A percentile compares a stretch with the other conserved stretches of the same genome.
phyloP scores from a whole-genome alignment of 1,139 yeast genomes.

The Hyphopichia buzzinii region DNA sequence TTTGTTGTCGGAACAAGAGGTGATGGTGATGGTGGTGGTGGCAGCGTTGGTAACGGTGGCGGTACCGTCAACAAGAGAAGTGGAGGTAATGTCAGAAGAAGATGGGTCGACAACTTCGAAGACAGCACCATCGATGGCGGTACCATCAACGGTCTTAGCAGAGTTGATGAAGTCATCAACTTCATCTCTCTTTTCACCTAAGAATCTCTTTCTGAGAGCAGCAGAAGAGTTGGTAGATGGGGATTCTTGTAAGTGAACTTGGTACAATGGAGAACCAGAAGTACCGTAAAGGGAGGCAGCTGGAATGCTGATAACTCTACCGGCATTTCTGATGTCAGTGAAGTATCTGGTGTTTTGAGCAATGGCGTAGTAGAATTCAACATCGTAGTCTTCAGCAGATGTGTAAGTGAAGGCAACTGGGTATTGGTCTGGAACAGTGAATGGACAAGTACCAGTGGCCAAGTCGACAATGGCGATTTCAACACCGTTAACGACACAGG shows the following conservation, averaged over 20 bases:
- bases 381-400: slow-evolving; percentile 32
- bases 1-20: slow-evolving; percentile 25
- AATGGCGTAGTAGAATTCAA: slow-evolving; percentile 36
- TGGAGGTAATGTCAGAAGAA: slow-evolving; percentile 12
- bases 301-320: slow-evolving; percentile 33
- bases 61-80: slow-evolving; percentile 5
- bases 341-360: slow-evolving; percentile 24
- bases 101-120: slow-evolving; percentile 25
- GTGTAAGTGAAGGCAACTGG: slow-evolving; percentile 27
- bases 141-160: slow-evolving; percentile 30
- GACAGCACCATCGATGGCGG: slow-evolving; percentile 13
- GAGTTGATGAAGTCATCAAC: slow-evolving; percentile 29
- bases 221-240: slow-evolving; percentile 42
- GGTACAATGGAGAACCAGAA: slow-evolving; percentile 26
- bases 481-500: slow-evolving; percentile 36
- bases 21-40: slow-evolving; percentile 19
- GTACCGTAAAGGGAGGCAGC: slow-evolving; percentile 27
- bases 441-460: slow-evolving; percentile 42
- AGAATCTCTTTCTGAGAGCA: slow-evolving; percentile 43
- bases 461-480: slow-evolving; percentile 36
- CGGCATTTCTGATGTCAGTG: slow-evolving; percentile 37
- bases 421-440: slow-evolving; percentile 29
- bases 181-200: slow-evolving; percentile 29
- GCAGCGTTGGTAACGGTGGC: slow-evolving; percentile 12
- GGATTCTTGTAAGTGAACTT: slow-evolving; percentile 25